These are phyloP conservation scores for Fusarium neocosmosporiellum DNA, from an alignment of 2,329 filamentous ascomycete species.

Conservation along the genomic window DNA sequence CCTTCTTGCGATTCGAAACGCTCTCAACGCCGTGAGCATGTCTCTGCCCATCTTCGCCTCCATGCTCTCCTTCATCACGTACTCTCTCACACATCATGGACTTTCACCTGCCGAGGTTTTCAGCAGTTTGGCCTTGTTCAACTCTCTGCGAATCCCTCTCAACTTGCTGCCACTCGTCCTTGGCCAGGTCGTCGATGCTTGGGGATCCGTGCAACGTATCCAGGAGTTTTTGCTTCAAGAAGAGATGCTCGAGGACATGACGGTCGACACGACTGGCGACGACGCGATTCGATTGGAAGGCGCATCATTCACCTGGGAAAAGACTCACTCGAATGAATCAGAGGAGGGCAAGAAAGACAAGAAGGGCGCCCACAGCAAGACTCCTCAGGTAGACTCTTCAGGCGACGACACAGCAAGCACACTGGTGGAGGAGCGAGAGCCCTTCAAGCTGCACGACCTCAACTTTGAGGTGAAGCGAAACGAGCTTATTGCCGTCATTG, in stretches of 20 bases:
- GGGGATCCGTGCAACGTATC: conserved; percentile 84
- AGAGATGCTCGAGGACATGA: conserved; percentile 80
- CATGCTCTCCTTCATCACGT: conserved; percentile 94
- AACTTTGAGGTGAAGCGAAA: conserved; percentile 76
- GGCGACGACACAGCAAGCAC: conserved; percentile 65
- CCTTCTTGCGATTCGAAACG: conserved; percentile 84
- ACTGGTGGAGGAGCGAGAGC: conserved; percentile 68
- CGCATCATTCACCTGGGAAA: conserved; percentile 91
- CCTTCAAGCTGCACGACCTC: conserved; percentile 78
- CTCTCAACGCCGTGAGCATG: conserved; percentile 84
- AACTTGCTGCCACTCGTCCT: conserved; percentile 91
- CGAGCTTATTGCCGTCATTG: conserved; percentile 87
- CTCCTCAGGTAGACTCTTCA: conserved; percentile 49
- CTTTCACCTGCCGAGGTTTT: conserved; percentile 85
- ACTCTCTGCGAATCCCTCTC: conserved; percentile 87
- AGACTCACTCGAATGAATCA: conserved; percentile 65
- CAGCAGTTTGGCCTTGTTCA: conserved; percentile 92
- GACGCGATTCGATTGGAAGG: conserved; percentile 77
- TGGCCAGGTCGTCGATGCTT: conserved; percentile 89
- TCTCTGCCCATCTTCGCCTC: conserved; percentile 93
- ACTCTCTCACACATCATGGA: conserved; percentile 72
- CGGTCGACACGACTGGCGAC: conserved; percentile 65
- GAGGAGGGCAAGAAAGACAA: conserved; percentile 62
- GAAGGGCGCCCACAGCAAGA: conserved; percentile 35
- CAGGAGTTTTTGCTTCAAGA: conserved; percentile 90